phyloP scores from a whole-genome alignment of 2,329 filamentous ascomycete species.

The Grosmannia huntii region DNA sequence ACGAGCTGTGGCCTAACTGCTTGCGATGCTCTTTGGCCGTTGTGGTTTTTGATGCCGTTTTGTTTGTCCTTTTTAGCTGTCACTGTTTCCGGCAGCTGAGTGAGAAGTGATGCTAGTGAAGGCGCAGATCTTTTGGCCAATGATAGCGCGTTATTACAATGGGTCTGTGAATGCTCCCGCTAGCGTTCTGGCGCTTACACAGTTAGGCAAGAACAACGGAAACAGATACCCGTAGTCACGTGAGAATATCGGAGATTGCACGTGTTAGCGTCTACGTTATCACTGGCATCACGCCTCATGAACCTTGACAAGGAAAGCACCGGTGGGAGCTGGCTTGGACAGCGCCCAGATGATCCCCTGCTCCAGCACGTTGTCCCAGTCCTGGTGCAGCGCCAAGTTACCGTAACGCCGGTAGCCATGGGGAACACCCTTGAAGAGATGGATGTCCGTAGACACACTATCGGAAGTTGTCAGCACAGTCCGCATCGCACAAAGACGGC shows the following conservation, averaged over 20 bases:
- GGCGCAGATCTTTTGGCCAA: conserved; percentile 5
- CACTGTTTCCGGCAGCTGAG: conserved; percentile 9
- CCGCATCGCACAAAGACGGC: no score
- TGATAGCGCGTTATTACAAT: conserved; percentile 5
- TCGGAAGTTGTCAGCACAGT: conserved; percentile 9
- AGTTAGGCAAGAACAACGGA: neutral
- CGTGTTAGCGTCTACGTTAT: no score
- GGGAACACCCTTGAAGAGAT: conserved; percentile 10
- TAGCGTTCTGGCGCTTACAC: neutral
- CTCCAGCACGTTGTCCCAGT: conserved; percentile 35
- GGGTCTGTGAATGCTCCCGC: neutral
- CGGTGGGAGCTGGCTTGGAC: conserved; percentile 43
- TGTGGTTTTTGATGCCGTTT: neutral
- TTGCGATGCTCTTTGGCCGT: neutral
- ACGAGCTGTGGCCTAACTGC: neutral
- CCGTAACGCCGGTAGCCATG: conserved; percentile 12
- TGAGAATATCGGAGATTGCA: neutral
- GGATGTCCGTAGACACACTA: conserved; percentile 18
- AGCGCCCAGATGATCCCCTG: conserved; percentile 23
- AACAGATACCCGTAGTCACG: neutral
- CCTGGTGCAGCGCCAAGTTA: conserved; percentile 23
- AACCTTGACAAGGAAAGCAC: conserved; percentile 25
- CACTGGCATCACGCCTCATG: neutral
- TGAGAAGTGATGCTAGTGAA: conserved; percentile 1
- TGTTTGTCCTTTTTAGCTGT: conserved; percentile 8